These are phyloP conservation scores for Termitomyces sp. DNA, from an alignment of 768 basidiomycete species.

Conservation along the genomic window DNA sequence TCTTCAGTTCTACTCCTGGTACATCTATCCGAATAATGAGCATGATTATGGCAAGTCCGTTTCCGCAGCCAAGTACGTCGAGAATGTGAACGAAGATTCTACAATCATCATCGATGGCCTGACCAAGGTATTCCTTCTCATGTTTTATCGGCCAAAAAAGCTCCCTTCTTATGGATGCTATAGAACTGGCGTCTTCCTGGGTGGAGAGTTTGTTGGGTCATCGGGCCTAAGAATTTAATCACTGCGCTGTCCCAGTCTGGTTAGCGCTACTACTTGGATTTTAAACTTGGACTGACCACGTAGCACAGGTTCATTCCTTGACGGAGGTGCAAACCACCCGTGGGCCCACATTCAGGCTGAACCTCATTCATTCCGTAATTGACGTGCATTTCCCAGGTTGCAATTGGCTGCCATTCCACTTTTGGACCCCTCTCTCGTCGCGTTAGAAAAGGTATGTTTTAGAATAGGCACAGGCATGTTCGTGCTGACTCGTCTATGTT, in stretches of 20 bases:
- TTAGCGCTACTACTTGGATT: conserved; percentile 16
- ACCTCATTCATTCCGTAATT: not conserved
- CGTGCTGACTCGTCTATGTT: conserved; percentile 1
- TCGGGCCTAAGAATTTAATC: conserved; percentile 86
- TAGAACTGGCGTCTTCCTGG: conserved; percentile 96
- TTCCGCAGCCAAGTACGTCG: conserved; percentile 79
- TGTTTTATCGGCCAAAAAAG: not conserved
- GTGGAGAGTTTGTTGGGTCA: conserved; percentile 92
- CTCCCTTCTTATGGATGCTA: not conserved
- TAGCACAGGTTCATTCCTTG: conserved; percentile 73
- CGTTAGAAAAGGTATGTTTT: conserved; percentile 55
- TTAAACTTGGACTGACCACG: conserved; percentile 1
- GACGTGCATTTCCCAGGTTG: conserved; percentile 38
- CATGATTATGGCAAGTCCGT: conserved; percentile 73
- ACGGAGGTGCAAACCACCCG: conserved; percentile 94
- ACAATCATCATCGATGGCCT: conserved; percentile 88
- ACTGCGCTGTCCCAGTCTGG: conserved; percentile 91
- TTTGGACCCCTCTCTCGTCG: conserved; percentile 66
- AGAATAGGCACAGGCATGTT: not conserved
- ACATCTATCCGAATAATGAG: conserved; percentile 81
- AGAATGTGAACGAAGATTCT: conserved; percentile 84
- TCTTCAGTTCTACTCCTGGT: conserved; percentile 88
- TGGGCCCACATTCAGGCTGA: conserved; percentile 31
- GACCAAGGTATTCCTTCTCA: conserved; percentile 59
- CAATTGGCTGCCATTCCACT: conserved; percentile 88